Conservation (phyloP, 176 grass and related monocot species). For the Musa acuminata region DNA sequence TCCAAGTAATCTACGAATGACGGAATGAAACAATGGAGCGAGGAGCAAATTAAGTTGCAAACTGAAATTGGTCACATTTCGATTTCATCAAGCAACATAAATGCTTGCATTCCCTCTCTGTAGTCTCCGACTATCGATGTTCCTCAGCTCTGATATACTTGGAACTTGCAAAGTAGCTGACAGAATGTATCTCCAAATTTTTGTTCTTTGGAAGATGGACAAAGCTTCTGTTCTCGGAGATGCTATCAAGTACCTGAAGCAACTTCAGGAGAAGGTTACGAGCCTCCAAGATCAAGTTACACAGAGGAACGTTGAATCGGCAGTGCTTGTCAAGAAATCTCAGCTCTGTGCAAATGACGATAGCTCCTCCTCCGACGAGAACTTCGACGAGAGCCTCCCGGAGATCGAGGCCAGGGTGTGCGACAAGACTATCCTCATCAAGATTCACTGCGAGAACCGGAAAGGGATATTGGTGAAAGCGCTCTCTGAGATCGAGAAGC, state of each 20-base stretch:
- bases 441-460: conserved; percentile 88
- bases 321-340: conserved; percentile 75
- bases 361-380: conserved; percentile 54
- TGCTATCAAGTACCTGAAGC: conserved; percentile 89
- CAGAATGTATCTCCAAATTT: neutral
- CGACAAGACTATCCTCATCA: conserved; percentile 59
- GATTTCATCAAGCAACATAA: too few species aligned
- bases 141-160: too few species aligned
- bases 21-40: too few species aligned
- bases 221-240: conserved; percentile 95
- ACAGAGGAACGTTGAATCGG: conserved; percentile 65
- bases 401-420: conserved; percentile 86
- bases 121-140: too few species aligned
- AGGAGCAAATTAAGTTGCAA: too few species aligned
- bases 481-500: conserved; percentile 52
- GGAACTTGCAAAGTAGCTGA: neutral
- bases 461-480: conserved; percentile 61
- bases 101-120: too few species aligned
- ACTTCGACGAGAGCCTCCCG: conserved; percentile 42
- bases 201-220: conserved; percentile 54
- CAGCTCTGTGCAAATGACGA: conserved; percentile 51
- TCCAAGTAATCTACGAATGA: too few species aligned
- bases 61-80: too few species aligned
- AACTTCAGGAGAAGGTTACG: conserved; percentile 73
- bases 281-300: conserved; percentile 47